A percentile compares a stretch with the other conserved stretches of the same genome.
Conservation (phyloP, 441 rosid genomes). For the Gossypium davidsonii region DNA sequence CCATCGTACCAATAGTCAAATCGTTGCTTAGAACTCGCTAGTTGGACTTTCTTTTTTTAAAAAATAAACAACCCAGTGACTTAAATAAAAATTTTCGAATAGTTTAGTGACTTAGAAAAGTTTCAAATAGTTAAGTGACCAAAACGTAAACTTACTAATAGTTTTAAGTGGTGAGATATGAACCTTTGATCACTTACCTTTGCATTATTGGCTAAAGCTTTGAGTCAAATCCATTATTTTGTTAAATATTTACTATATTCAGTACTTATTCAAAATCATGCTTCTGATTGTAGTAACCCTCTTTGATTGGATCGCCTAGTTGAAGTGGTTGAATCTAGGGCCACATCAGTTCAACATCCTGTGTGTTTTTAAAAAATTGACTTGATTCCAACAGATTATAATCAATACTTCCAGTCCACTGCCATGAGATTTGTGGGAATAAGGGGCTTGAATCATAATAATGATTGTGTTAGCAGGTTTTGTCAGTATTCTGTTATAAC, state of each 20-base stretch:
- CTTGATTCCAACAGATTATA: neutral
- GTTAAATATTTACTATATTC: neutral
- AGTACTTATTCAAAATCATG: neutral
- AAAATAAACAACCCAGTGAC: no score
- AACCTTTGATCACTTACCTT: neutral
- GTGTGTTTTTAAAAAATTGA: neutral
- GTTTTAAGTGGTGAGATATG: neutral
- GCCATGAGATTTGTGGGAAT: neutral
- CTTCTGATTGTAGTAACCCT: neutral
- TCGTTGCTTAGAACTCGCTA: no score
- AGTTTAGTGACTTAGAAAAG: no score
- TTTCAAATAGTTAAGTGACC: no score
- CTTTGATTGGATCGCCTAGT: neutral
- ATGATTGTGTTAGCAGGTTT: neutral
- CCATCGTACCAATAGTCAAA: no score
- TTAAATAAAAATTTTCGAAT: no score
- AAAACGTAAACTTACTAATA: no score
- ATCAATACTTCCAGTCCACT: neutral
- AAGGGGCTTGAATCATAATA: neutral
- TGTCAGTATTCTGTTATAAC: neutral
- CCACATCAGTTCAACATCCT: neutral
- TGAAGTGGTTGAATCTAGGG: neutral
- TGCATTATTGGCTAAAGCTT: neutral
- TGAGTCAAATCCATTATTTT: neutral
- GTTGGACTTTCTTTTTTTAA: no score